phyloP scores from a whole-genome alignment of 768 basidiomycete genomes.

The Tylopilus sp. region DNA sequence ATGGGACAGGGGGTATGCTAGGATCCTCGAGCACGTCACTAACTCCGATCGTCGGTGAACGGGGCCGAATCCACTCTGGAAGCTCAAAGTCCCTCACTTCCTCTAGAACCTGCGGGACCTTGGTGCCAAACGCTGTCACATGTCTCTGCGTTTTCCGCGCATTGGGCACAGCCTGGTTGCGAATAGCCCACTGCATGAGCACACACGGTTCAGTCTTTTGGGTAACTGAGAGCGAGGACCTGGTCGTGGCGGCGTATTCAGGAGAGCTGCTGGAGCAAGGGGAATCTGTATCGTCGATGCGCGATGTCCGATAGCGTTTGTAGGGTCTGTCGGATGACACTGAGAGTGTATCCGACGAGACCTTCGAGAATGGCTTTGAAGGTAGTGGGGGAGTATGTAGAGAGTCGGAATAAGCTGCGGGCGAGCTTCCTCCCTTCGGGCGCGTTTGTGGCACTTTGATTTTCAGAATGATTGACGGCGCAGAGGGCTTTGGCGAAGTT shows the following conservation, averaged over 20 bases:
- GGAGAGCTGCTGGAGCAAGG: conserved; percentile 19
- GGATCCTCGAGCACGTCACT: conserved; percentile 6
- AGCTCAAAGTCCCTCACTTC: conserved; percentile 52
- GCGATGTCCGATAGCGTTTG: conserved; percentile 27
- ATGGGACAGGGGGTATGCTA: not conserved
- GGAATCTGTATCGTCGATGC: conserved; percentile 22
- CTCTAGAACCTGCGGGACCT: conserved; percentile 48
- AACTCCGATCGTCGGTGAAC: conserved; percentile 14
- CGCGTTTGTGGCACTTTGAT: conserved; percentile 33
- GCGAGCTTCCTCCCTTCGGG: conserved; percentile 20
- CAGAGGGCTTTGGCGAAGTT: conserved; percentile 14
- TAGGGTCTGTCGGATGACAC: conserved; percentile 26
- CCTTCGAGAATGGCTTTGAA: conserved; percentile 27
- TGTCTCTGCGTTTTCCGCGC: conserved; percentile 51
- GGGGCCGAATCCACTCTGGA: conserved; percentile 47
- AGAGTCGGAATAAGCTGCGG: conserved; percentile 12
- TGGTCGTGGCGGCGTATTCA: conserved; percentile 16
- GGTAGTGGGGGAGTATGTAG: conserved; percentile 15
- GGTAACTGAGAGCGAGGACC: conserved; percentile 2
- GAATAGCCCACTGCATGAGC: conserved; percentile 49
- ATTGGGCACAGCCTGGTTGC: conserved; percentile 41
- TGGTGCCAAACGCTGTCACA: conserved; percentile 56
- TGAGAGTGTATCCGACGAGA: conserved; percentile 30
- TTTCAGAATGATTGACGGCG: conserved; percentile 31
- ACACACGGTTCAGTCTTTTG: conserved; percentile 31